Base-by-base conservation (phyloP, 208 protist genomes). In the Balamuthia mandrillaris region DNA sequence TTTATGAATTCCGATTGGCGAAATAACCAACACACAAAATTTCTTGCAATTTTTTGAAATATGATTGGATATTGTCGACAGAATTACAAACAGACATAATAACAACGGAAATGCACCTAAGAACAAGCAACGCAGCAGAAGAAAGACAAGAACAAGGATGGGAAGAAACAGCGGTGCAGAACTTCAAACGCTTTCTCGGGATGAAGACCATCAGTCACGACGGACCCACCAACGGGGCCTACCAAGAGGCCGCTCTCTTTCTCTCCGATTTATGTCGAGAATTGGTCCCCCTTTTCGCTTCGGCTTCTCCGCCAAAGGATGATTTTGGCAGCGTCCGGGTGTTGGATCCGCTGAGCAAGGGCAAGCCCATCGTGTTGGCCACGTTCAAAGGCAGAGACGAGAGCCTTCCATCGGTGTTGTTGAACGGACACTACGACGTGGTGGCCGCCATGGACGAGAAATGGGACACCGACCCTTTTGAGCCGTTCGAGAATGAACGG, bases 351-450 rank as follows among this genome's bases (percentile, higher is more conserved):
- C 58, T 66, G 37, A 66, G 21, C 1, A 24, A 9, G n/a, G 7
- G 7, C 12, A 37, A 75, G 74, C 77, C 77, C 24, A 52, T 84
- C 31, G 18, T 65, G 27, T 54, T 84, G 12, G 56, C 27, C n/a
- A 49, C 54, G 14, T n/a, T 84, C 14, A 4, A 54, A 14, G 91
- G 91, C 37, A n/a, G 9, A 21, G 86, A 92, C 31, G 82, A 81
- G 12, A 42, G 4, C 16, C 88, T 94, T 45, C 88, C 89, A 16
- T 74, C 87, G 21, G 51, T 95, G 33, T 51, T 93, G 27, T 85
- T 95, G 42, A 95, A 95, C 86, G 87, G 70, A n/a, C 93, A 95
- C 91, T 91, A 84, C 16, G 93, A 95, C 75, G 93, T 95, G 14
- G 93, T 95, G 45, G 90, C 93, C 21, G 93, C 89, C 27, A 60